Percentiles rank a stretch among this genome's conserved stretches.
These are phyloP conservation scores for Taxillus chinensis DNA, from an alignment of 164 flowering plant species.

Conservation along the genomic window DNA sequence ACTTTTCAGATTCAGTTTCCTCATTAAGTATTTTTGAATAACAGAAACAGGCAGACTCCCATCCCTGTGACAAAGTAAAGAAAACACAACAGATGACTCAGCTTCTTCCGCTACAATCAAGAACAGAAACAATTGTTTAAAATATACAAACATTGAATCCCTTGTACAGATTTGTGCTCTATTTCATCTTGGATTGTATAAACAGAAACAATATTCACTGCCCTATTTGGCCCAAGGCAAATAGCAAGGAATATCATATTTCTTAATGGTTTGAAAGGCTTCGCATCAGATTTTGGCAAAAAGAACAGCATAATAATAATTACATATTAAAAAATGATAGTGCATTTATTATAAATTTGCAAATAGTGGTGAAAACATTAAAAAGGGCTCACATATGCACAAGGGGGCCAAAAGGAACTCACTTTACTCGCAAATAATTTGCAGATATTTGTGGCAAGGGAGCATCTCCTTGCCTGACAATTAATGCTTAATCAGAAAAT, in stretches of 20 bases:
- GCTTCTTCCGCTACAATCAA: no score
- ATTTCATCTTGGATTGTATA: no score
- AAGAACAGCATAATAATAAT: not conserved
- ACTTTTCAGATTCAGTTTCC: slow-evolving; percentile 67
- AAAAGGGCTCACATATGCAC: not conserved
- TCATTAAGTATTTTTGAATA: slow-evolving; percentile 71
- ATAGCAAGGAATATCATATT: not conserved
- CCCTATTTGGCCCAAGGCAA: no score
- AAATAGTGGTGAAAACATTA: not conserved
- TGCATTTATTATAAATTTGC: no score
- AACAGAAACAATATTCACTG: no score
- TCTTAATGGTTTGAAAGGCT: not conserved
- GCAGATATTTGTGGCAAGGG: slow-evolving; percentile 54
- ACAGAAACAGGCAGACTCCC: slow-evolving; percentile 58
- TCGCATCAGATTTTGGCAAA: not conserved
- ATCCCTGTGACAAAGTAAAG: slow-evolving; percentile 47
- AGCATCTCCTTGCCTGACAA: slow-evolving; percentile 55
- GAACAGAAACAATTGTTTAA: no score
- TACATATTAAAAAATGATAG: no score
- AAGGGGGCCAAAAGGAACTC: slow-evolving; percentile 20
- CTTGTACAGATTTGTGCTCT: no score
- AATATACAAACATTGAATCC: no score
- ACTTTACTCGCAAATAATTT: slow-evolving; percentile 57
- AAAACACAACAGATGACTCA: not conserved
- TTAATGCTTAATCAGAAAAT: slow-evolving; percentile 8